These are phyloP conservation scores for Aureobasidium leucospermi DNA, from an alignment of 2,329 filamentous ascomycete species.

Conservation along the genomic window DNA sequence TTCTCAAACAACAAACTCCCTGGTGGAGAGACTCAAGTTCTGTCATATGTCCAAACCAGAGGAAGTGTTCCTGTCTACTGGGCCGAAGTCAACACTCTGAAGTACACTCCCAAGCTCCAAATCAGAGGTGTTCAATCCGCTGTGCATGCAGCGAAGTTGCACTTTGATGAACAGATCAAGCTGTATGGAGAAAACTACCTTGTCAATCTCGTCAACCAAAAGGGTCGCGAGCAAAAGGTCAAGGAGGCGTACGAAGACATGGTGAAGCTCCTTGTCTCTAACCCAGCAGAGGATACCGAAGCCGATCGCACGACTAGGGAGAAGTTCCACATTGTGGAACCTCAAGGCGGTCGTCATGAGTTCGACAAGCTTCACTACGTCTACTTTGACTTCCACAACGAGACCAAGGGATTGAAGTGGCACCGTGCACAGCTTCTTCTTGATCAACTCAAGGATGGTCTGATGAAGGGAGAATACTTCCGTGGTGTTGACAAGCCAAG, in stretches of 20 bases:
- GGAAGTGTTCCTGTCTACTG: conserved; percentile 94
- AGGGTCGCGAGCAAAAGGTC: conserved; percentile 78
- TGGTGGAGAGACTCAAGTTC: conserved; percentile 73
- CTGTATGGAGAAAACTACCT: conserved; percentile 95
- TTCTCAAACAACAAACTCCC: conserved; percentile 63
- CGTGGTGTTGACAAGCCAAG: conserved; percentile 80
- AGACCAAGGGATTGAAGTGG: conserved; percentile 93
- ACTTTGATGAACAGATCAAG: conserved; percentile 89
- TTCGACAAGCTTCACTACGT: conserved; percentile 88
- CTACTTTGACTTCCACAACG: conserved; percentile 97
- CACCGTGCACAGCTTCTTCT: conserved; percentile 82
- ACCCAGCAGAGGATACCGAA: conserved; percentile 58
- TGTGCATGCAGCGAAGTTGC: conserved; percentile 67
- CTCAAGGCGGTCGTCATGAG: conserved; percentile 49
- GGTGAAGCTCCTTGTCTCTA: conserved; percentile 66
- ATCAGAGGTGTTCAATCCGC: conserved; percentile 78
- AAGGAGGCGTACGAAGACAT: conserved; percentile 94
- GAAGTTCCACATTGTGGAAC: conserved; percentile 73
- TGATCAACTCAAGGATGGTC: conserved; percentile 68
- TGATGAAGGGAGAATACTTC: conserved; percentile 83
- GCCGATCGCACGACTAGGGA: conserved; percentile 60
- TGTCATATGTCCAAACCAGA: conserved; percentile 93
- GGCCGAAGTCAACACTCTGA: conserved; percentile 89
- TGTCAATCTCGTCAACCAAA: conserved; percentile 95
- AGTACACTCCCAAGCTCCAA: conserved; percentile 85